phyloP scores from a whole-genome alignment of 2,329 filamentous ascomycete species.

The Diplodia corticola region DNA sequence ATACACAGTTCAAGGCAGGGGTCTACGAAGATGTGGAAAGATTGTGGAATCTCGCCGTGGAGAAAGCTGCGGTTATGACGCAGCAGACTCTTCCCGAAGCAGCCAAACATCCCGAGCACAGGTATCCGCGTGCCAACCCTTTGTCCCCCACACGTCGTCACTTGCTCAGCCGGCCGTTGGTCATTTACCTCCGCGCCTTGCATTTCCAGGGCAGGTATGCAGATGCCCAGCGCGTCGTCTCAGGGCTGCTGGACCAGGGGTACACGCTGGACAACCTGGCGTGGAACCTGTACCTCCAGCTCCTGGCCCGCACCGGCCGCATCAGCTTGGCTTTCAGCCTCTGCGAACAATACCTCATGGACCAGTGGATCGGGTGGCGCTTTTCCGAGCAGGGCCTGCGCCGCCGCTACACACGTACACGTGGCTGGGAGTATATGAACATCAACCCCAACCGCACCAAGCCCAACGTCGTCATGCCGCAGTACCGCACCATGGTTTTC shows the following conservation, averaged over 20 bases:
- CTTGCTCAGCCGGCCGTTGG: slow-evolving; percentile 51
- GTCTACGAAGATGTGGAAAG: slow-evolving; percentile 62
- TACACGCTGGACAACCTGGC: slow-evolving; percentile 74
- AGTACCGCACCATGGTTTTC: slow-evolving; percentile 47
- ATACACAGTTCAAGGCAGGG: slow-evolving; percentile 58
- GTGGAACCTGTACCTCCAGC: slow-evolving; percentile 77
- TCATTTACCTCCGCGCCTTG: slow-evolving; percentile 55
- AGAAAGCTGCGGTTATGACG: slow-evolving; percentile 38
- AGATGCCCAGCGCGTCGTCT: slow-evolving; percentile 46
- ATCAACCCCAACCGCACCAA: slow-evolving; percentile 31
- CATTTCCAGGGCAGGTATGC: slow-evolving; percentile 51
- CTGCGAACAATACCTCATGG: slow-evolving; percentile 78
- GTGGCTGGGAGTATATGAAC: slow-evolving; percentile 34
- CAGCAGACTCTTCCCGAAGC: slow-evolving; percentile 27
- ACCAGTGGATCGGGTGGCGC: slow-evolving; percentile 73
- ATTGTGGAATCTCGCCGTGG: slow-evolving; percentile 63
- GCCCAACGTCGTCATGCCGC: slow-evolving; percentile 37
- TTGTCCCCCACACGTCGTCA: slow-evolving; percentile 45
- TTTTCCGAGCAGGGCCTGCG: slow-evolving; percentile 20
- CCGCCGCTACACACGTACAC: slow-evolving; percentile 30
- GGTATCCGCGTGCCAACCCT: not conserved
- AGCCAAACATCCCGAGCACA: slow-evolving; percentile 28
- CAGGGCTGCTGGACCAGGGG: slow-evolving; percentile 62
- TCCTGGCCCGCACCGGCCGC: slow-evolving; percentile 61
- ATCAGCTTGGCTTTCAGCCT: slow-evolving; percentile 68